These are phyloP conservation scores for Sisymbrium altissimum DNA, from an alignment of 345 rosid genomes.

Conservation along the genomic window DNA sequence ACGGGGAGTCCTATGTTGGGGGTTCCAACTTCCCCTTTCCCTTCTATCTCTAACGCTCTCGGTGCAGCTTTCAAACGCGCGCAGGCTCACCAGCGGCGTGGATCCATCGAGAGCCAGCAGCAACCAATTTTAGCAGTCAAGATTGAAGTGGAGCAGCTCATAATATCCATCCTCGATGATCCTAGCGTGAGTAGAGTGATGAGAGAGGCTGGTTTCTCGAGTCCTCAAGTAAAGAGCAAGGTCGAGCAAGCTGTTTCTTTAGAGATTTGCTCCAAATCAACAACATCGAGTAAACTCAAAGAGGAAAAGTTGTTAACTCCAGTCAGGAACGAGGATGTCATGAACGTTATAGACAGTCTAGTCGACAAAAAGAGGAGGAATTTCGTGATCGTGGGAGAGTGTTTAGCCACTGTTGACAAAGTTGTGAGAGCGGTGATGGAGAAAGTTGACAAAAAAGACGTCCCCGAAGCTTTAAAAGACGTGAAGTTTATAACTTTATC, in stretches of 20 bases:
- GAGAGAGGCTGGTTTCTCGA: conserved; percentile 97
- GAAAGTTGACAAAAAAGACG: conserved; percentile 58
- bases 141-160: conserved; percentile 88
- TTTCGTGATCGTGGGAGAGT: conserved; percentile 74
- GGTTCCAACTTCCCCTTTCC: conserved; percentile 49
- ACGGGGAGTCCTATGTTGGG: conserved; percentile 60
- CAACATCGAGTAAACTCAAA: conserved; percentile 48
- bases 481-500: conserved; percentile 54
- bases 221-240: conserved; percentile 79
- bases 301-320: conserved; percentile 30
- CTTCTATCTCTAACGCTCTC: conserved; percentile 86
- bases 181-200: conserved; percentile 98
- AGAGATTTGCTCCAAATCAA: conserved; percentile 49
- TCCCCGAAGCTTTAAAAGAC: conserved; percentile 51
- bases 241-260: conserved; percentile 70
- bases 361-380: conserved; percentile 43
- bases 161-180: conserved; percentile 86
- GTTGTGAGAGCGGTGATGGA: conserved; percentile 59
- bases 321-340: conserved; percentile 57
- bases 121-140: conserved; percentile 85
- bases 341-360: conserved; percentile 55
- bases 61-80: conserved; percentile 98
- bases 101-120: conserved; percentile 85
- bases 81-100: conserved; percentile 96
- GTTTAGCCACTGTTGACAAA: conserved; percentile 47